Evolutionary conservation across 2,329 filamentous ascomycete genomes (phyloP).

Genomic region (Ciborinia camelliae): DNA sequence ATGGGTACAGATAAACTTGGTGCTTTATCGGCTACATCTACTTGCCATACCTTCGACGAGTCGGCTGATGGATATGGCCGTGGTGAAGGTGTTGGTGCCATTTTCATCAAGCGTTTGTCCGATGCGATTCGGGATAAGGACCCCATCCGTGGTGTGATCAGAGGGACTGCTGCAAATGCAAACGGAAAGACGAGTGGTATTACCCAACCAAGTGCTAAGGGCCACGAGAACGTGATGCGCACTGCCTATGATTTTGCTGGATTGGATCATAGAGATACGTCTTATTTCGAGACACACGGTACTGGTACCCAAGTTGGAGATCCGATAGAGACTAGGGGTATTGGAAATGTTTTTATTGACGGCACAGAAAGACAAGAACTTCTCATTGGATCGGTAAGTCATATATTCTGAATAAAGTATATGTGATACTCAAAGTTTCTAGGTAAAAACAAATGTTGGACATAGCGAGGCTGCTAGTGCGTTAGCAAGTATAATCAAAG

Average conservation of each 20-base stretch:
- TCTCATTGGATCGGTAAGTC: slow-evolving; percentile 14
- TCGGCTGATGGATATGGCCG: slow-evolving; percentile 42
- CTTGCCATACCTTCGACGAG: slow-evolving; percentile 28
- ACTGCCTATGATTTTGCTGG: slow-evolving; percentile 14
- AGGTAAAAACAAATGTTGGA: slow-evolving; percentile 23
- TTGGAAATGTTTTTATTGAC: slow-evolving; percentile 11
- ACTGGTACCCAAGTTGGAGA: slow-evolving; percentile 19
- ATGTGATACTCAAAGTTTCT: slow-evolving; percentile 18
- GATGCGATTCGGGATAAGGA: slow-evolving; percentile 44
- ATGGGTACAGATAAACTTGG: slow-evolving; percentile 32
- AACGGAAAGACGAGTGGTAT: slow-evolving; percentile 15
- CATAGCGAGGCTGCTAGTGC: slow-evolving; percentile 19
- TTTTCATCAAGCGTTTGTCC: slow-evolving; percentile 44
- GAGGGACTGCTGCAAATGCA: slow-evolving; percentile 43
- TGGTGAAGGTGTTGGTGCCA: slow-evolving; percentile 43
- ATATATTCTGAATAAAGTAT: neutral
- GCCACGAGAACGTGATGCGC: slow-evolving; percentile 37
- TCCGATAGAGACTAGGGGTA: slow-evolving; percentile 5
- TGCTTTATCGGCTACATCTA: slow-evolving; percentile 33
- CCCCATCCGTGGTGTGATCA: slow-evolving; percentile 44
- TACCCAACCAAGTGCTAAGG: slow-evolving; percentile 42
- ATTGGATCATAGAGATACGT: slow-evolving; percentile 13
- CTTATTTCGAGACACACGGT: slow-evolving; percentile 14
- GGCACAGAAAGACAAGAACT: neutral
- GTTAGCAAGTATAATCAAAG: slow-evolving; percentile 18